phyloP scores from a whole-genome alignment of 371 early-diverging fungal species.

The Amoeboradix gromovi region DNA sequence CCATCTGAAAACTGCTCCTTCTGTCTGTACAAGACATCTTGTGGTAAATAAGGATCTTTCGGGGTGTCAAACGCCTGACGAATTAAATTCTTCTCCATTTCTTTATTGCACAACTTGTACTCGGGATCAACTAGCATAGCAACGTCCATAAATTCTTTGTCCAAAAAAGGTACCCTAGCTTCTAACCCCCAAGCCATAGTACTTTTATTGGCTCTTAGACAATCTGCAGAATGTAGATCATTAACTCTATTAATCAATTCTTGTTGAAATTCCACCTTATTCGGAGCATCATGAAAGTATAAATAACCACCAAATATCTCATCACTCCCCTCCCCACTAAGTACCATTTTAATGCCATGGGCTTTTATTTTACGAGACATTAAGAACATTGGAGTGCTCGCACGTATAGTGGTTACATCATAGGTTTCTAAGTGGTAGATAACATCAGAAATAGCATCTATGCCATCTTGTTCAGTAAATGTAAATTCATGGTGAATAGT shows the following conservation, averaged over 20 bases:
- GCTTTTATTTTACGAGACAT: slow-evolving; percentile 80
- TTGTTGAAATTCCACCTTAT: slow-evolving; percentile 39
- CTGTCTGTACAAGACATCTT: slow-evolving; percentile 73
- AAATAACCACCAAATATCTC: slow-evolving; percentile 90
- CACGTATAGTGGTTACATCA: slow-evolving; percentile 93
- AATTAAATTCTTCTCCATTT: slow-evolving; percentile 47
- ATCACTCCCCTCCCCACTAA: slow-evolving; percentile 79
- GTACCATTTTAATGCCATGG: slow-evolving; percentile 91
- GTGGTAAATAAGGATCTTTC: slow-evolving; percentile 44
- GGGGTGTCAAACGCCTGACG: slow-evolving; percentile 14
- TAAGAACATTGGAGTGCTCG: slow-evolving; percentile 87
- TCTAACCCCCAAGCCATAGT: slow-evolving; percentile 97
- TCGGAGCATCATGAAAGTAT: slow-evolving; percentile 82
- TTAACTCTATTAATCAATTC: slow-evolving; percentile 66
- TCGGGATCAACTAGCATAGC: slow-evolving; percentile 51
- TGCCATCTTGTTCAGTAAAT: slow-evolving; percentile 72
- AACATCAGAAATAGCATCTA: slow-evolving; percentile 75
- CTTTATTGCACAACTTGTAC: slow-evolving; percentile 26
- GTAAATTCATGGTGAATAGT: slow-evolving; percentile 81
- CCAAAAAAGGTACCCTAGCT: slow-evolving; percentile 84
- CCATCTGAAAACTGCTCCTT: slow-evolving; percentile 94
- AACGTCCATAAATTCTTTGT: slow-evolving; percentile 52
- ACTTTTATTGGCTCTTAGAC: slow-evolving; percentile 82
- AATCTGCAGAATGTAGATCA: slow-evolving; percentile 74
- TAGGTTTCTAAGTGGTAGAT: slow-evolving; percentile 86